Percentiles rank a stretch among this genome's conserved stretches.
phyloP scores from a whole-genome alignment of 1,284 basidiomycete species.

The Cryptococcus jaspeensis region DNA sequence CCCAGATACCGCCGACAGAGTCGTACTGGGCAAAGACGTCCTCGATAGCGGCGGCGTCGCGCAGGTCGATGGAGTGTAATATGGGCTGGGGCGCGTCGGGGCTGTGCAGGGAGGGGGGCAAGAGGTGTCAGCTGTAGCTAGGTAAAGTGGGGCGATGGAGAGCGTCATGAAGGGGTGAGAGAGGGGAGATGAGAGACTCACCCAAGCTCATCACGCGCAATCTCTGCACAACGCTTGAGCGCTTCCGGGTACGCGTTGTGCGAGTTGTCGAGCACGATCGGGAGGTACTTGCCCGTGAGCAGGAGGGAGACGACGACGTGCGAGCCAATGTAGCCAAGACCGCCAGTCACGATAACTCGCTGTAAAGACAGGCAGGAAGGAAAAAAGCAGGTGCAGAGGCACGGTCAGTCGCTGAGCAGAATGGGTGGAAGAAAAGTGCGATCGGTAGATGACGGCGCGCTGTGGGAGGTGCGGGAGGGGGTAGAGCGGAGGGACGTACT shows the following conservation, averaged over 20 bases:
- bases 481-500: neutral
- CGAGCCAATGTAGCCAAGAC: conserved; percentile 64
- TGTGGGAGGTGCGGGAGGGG: no score
- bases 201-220: conserved; percentile 64
- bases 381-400: neutral
- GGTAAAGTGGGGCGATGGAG: conserved; percentile 14
- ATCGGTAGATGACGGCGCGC: neutral
- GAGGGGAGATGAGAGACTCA: conserved; percentile 22
- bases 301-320: conserved; percentile 86
- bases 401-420: neutral
- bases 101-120: conserved; percentile 19
- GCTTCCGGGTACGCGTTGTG: conserved; percentile 83
- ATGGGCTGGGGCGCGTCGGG: conserved; percentile 51
- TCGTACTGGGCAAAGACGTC: conserved; percentile 74
- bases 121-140: neutral
- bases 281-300: conserved; percentile 82
- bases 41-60: conserved; percentile 66
- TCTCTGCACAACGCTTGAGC: conserved; percentile 69
- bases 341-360: conserved; percentile 51
- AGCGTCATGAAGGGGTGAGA: conserved; percentile 32
- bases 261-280: conserved; percentile 89
- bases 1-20: conserved; percentile 87
- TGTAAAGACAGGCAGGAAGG: conserved; percentile 9
- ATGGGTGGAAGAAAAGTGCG: neutral
- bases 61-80: conserved; percentile 67